These are phyloP conservation scores for Colletotrichum sp. DNA, from an alignment of 2,329 filamentous ascomycete genomes.

Conservation along the genomic window DNA sequence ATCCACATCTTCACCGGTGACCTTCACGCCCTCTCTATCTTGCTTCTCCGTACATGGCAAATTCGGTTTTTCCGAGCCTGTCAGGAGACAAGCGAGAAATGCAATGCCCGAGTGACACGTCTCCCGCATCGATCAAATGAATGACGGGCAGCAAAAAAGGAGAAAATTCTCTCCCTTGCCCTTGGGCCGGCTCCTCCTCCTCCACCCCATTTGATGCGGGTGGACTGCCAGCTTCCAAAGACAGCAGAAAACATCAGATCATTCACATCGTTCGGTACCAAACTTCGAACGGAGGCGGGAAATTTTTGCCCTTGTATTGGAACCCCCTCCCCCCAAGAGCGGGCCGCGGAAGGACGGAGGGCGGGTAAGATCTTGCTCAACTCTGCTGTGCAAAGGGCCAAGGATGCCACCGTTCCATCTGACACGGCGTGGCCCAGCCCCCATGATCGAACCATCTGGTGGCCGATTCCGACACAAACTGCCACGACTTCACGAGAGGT, in stretches of 20 bases:
- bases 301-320: neutral
- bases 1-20: slow-evolving; percentile 11
- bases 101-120: neutral
- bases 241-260: neutral
- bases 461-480: neutral
- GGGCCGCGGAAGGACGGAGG: slow-evolving; percentile 1
- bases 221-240: neutral
- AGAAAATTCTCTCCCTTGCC: neutral
- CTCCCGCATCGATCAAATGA: neutral
- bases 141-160: slow-evolving; percentile 9
- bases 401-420: neutral
- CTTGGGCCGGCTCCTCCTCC: neutral
- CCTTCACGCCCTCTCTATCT: neutral
- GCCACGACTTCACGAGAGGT: neutral
- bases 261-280: neutral
- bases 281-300: neutral
- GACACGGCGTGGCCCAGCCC: neutral
- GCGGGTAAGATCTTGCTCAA: slow-evolving; percentile 1
- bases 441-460: slow-evolving; percentile 5
- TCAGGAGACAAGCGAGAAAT: neutral
- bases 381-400: neutral
- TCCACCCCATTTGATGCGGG: neutral
- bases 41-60: neutral
- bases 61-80: neutral
- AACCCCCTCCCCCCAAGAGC: neutral